Evolutionary conservation across 352 stramenopile genomes (phyloP).

Genomic region (Phytopythium ostracodes): DNA sequence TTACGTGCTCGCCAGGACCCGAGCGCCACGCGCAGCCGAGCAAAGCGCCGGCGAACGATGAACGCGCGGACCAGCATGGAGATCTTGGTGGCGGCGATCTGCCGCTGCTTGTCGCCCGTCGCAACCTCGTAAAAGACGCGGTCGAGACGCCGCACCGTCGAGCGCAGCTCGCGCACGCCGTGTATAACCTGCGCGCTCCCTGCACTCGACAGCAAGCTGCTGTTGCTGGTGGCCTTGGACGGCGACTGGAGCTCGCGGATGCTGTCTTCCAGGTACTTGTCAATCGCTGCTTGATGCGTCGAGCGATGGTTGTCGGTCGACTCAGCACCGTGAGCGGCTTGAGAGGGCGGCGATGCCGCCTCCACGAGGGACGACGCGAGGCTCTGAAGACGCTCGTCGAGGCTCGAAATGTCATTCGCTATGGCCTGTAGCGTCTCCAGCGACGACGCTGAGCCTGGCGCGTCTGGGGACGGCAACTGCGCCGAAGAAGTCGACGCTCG

Average conservation of each 20-base stretch:
- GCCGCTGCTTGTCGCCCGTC: slow-evolving; percentile 66
- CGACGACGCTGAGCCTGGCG: background rate
- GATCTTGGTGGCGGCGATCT: slow-evolving; percentile 65
- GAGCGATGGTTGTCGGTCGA: slow-evolving; percentile 8
- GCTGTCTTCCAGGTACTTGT: slow-evolving; percentile 45
- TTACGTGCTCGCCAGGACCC: slow-evolving; percentile 46
- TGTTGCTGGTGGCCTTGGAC: slow-evolving; percentile 9
- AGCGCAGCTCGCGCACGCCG: slow-evolving; percentile 55
- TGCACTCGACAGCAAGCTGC: background rate
- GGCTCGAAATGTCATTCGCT: slow-evolving; percentile 19
- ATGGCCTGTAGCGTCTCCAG: slow-evolving; percentile 24
- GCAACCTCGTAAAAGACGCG: slow-evolving; percentile 77
- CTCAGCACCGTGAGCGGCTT: background rate
- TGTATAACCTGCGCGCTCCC: slow-evolving; percentile 48
- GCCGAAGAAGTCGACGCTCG: background rate
- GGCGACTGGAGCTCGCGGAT: slow-evolving; percentile 28
- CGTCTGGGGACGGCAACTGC: background rate
- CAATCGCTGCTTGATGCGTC: slow-evolving; percentile 34
- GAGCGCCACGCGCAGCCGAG: slow-evolving; percentile 35
- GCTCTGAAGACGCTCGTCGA: slow-evolving; percentile 22
- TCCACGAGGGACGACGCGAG: slow-evolving; percentile 11
- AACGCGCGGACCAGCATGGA: slow-evolving; percentile 49
- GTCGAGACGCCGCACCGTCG: slow-evolving; percentile 59
- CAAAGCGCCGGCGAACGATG: slow-evolving; percentile 43
- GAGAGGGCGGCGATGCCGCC: background rate